phyloP scores from a whole-genome alignment of 1,284 basidiomycete species.

The Phellopilus nigrolimitatus region DNA sequence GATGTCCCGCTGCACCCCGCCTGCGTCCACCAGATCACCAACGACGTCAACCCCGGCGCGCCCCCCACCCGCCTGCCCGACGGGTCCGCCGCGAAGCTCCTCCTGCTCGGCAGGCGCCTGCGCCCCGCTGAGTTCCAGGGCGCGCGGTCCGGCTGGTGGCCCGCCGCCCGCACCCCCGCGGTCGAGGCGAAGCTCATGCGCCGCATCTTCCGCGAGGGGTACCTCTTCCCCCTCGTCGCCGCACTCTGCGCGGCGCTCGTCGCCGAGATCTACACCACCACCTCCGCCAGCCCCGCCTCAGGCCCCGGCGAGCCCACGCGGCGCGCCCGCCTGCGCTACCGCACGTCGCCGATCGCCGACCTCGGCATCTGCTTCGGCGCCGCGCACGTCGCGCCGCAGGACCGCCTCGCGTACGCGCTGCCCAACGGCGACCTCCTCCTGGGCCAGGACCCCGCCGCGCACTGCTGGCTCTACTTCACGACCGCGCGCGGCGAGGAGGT shows the following conservation, averaged over 20 bases:
- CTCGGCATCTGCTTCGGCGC: constrained; percentile 38
- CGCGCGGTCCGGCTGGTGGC: constrained; percentile 28
- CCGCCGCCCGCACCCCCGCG: constrained; percentile 23
- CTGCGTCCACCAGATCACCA: constrained; percentile 32
- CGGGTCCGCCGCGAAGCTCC: constrained; percentile 30
- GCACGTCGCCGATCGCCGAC: constrained; percentile 36
- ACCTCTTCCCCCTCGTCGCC: too few relatives aligned
- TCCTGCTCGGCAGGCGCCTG: constrained; percentile 29
- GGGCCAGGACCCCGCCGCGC: constrained; percentile 38
- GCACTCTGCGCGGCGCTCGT: too few relatives aligned
- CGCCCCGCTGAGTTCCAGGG: neutral
- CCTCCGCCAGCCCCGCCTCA: too few relatives aligned
- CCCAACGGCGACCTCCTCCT: constrained; percentile 24
- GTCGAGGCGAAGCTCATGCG: constrained; percentile 31
- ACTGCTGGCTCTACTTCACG: constrained; percentile 45
- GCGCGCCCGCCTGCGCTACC: constrained; percentile 33
- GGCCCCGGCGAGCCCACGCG: constrained; percentile 37
- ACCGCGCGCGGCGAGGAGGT: constrained; percentile 37
- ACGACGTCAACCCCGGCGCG: constrained; percentile 28
- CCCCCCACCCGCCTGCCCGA: constrained; percentile 27
- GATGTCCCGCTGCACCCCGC: constrained; percentile 31
- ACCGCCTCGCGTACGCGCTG: constrained; percentile 34
- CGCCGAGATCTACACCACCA: too few relatives aligned
- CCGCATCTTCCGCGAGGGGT: constrained; percentile 33
- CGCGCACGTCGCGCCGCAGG: constrained; percentile 30